Percentiles rank a stretch among this genome's conserved stretches.
Conservation (phyloP, 2,329 filamentous ascomycete genomes). For the Xylariaceae sp. region DNA sequence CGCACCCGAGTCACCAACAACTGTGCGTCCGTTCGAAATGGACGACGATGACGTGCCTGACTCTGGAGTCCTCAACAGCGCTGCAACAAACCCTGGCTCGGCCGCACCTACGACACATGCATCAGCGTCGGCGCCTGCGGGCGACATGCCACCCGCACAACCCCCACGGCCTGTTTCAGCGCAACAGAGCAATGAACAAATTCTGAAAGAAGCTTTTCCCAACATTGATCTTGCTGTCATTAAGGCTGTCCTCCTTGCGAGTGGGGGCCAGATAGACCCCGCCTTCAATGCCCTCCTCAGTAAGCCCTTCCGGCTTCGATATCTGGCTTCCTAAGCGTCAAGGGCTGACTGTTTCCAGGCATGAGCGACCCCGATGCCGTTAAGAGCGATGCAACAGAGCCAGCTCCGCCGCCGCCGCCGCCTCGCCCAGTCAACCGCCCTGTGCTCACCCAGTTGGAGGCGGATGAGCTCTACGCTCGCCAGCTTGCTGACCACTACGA, state of each 20-base stretch:
- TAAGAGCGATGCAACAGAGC: conserved; percentile 48
- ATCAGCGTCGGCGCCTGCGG: conserved; percentile 22
- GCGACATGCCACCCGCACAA: conserved; percentile 59
- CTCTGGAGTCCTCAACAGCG: conserved; percentile 44
- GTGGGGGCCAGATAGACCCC: conserved; percentile 80
- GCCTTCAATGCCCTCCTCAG: conserved; percentile 92
- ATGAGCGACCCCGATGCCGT: conserved; percentile 75
- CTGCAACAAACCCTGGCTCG: conserved; percentile 19
- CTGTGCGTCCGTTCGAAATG: conserved; percentile 59
- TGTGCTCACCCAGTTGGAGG: conserved; percentile 74
- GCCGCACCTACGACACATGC: conserved; percentile 26
- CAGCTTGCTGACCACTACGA: conserved; percentile 91
- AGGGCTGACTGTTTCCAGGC: conserved; percentile 40
- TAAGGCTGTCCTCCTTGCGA: conserved; percentile 82
- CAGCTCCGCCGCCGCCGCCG: conserved; percentile 66
- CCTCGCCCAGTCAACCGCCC: conserved; percentile 64
- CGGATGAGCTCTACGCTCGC: conserved; percentile 86
- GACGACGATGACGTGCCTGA: conserved; percentile 68
- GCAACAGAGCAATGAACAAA: conserved; percentile 78
- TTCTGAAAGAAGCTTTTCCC: conserved; percentile 90
- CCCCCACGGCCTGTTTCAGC: conserved; percentile 79
- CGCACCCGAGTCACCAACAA: conserved; percentile 60
- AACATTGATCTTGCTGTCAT: conserved; percentile 73
- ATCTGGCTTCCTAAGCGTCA: neutral
- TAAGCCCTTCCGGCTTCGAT: conserved; percentile 34